Percentiles rank a stretch among this genome's conserved stretches.
Conservation (phyloP, 208 protist species). For the Trypanosoma grayi region DNA sequence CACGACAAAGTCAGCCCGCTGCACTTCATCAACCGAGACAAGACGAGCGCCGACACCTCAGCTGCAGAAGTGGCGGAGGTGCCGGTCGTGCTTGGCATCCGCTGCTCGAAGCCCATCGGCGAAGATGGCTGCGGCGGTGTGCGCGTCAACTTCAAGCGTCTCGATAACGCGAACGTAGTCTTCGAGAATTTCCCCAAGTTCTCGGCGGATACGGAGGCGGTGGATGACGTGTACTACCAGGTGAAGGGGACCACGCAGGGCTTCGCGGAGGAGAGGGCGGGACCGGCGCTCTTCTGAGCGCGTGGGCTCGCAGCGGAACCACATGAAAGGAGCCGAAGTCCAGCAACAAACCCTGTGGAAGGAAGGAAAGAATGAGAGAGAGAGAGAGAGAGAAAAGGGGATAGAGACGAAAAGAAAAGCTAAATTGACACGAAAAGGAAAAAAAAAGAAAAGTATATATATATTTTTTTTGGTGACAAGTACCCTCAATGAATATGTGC, state of each 20-base stretch:
- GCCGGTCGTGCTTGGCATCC: conserved; percentile 59
- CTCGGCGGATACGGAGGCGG: conserved; percentile 36
- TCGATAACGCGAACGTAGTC: conserved; percentile 55
- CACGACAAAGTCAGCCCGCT: conserved; percentile 35
- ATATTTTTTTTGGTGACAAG: no score
- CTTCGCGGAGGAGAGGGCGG: conserved; percentile 47
- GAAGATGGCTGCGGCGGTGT: conserved; percentile 13
- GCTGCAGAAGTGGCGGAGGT: conserved; percentile 36
- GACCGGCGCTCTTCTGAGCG: conserved; percentile 19
- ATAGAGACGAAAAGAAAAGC: no score
- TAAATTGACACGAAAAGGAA: no score
- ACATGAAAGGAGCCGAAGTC: no score
- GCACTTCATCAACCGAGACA: conserved; percentile 54
- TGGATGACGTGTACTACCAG: conserved; percentile 60
- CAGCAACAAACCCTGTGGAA: no score
- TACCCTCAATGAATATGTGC: no score
- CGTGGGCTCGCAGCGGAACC: no score
- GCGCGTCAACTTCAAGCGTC: conserved; percentile 27
- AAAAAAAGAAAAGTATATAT: no score
- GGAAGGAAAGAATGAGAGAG: no score
- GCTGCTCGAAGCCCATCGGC: conserved; percentile 14
- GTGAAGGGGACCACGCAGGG: conserved; percentile 36
- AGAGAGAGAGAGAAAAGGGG: no score
- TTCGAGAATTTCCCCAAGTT: conserved; percentile 90
- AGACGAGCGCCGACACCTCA: conserved; percentile 5